phyloP scores from a whole-genome alignment of 164 flowering plant genomes.

The Pachysandra terminalis region DNA sequence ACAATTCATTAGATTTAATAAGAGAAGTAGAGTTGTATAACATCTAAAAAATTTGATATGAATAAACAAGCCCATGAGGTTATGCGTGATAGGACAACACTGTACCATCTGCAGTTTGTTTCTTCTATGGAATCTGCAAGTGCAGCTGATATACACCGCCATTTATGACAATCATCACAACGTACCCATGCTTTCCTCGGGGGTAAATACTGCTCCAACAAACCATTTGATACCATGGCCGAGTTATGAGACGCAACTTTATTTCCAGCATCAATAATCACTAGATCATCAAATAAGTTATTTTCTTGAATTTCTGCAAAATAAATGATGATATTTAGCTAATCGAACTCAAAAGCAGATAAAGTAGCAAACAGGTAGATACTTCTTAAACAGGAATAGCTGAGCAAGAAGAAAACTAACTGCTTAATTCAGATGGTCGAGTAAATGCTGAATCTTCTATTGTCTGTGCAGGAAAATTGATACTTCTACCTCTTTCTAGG shows the following conservation, averaged over 20 bases:
- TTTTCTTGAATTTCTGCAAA: constrained; percentile 24
- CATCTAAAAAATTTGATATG: too few species aligned
- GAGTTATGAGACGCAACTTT: constrained; percentile 17
- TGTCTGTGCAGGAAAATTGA: not conserved
- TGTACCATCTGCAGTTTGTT: constrained; percentile 74
- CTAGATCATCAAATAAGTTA: constrained; percentile 21
- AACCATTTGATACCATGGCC: constrained; percentile 20
- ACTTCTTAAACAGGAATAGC: not conserved
- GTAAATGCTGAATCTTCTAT: constrained; percentile 4
- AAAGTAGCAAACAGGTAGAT: too few species aligned
- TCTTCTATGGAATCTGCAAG: constrained; percentile 75
- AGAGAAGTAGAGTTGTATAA: not conserved
- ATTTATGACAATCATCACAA: constrained; percentile 89
- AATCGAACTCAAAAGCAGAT: not conserved
- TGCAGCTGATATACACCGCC: constrained; percentile 81
- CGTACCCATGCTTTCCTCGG: constrained; percentile 79
- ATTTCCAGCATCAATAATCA: constrained; percentile 16
- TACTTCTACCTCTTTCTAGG: constrained; percentile 26
- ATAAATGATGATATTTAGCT: constrained; percentile 1
- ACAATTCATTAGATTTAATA: not conserved
- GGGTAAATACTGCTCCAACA: constrained; percentile 16
- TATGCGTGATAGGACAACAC: not conserved
- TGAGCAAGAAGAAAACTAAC: constrained; percentile 11
- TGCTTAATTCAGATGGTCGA: constrained; percentile 5
- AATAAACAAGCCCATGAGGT: not conserved